Base-by-base conservation (phyloP, 768 basidiomycete genomes). In the Phylloporus scabripes region DNA sequence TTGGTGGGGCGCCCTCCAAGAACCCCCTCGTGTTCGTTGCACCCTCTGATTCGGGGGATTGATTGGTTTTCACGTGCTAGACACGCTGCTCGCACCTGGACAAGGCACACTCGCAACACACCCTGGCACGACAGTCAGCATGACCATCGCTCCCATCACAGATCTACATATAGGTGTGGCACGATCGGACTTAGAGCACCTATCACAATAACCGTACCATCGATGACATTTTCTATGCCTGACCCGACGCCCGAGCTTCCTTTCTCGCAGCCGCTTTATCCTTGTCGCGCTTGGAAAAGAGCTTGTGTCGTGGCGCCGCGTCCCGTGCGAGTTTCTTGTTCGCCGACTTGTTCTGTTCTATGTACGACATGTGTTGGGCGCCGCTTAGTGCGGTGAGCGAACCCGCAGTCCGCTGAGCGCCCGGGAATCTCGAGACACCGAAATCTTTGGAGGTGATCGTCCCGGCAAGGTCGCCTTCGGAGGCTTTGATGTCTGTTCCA, bases 291-390 rank as follows among this genome's bases (percentile, higher is more conserved):
- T 89, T 90, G 42, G 80, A 75, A 65, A 93, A 92, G 21, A 92
- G 66, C 68, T 87, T 89, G 74, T 89, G 81, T 43, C 89, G 79
- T 48, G 75, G 74, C 36, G 75, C 73, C 21, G 58, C 60, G 40
- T 76, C 75, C 46, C 66, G 65, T 23, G 85, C 80, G 9, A 90
- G 73, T 49, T 80, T 81, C 74, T 86, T 88, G 76, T 94, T 94
- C 44, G 83, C 87, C 18, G 85, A 87, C 67, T 90, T 91, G 72
- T 93, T 92, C 67, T 91, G 86, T 70, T 93, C 92, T 41, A 91
- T 77, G 60, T 93, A 94, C 41, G 87, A 89, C 91, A 93, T 92
- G 59, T 90, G 89, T 58, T 90, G 87, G 4, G 81, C 90, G 28
- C 92, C 92, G 64, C 87, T 90, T 56, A 95, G 74, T 31, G 90